Percentiles rank a stretch among this genome's conserved stretches.
Conservation (phyloP, 306 rosid genomes). For the Biancaea sappan region DNA sequence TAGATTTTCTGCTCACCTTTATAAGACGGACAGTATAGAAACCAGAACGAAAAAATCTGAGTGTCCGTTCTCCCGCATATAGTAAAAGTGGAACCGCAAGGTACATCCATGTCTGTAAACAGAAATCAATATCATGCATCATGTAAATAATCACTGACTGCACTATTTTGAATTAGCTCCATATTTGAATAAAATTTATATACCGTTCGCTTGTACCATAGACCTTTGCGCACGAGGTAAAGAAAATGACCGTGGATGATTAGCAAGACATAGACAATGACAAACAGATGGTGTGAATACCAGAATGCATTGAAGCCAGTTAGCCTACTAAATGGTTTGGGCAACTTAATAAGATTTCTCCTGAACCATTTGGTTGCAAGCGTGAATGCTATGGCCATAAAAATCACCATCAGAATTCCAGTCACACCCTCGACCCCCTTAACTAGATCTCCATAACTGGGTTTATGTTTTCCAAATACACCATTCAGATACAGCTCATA, state of each 20-base stretch:
- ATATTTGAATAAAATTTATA: conserved; percentile 16
- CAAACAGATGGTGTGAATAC: conserved; percentile 98
- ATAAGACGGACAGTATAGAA: conserved; percentile 73
- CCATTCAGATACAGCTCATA: conserved; percentile 41
- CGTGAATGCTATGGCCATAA: conserved; percentile 82
- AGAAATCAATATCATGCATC: conserved; percentile 33
- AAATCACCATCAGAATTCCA: conserved; percentile 81
- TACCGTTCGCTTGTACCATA: conserved; percentile 90
- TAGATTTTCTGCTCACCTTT: conserved; percentile 61
- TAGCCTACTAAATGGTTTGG: conserved; percentile 86
- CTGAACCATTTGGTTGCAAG: conserved; percentile 96
- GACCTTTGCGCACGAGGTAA: conserved; percentile 72
- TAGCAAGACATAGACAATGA: conserved; percentile 84
- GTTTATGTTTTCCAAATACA: conserved; percentile 68
- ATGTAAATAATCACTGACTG: conserved; percentile 15
- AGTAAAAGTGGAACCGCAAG: conserved; percentile 82
- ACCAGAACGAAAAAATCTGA: conserved; percentile 92
- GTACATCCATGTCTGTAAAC: conserved; percentile 93
- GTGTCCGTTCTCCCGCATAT: conserved; percentile 90
- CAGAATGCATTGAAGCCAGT: conserved; percentile 98
- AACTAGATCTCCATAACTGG: conserved; percentile 57
- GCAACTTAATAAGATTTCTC: conserved; percentile 81
- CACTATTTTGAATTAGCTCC: conserved; percentile 19
- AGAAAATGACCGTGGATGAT: conserved; percentile 73
- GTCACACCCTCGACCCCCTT: conserved; percentile 83